Evolutionary conservation across 208 protist species (phyloP), one percentile per base, ranked within the genome.

Genomic region (Trichomonas vaginalis): DNA sequence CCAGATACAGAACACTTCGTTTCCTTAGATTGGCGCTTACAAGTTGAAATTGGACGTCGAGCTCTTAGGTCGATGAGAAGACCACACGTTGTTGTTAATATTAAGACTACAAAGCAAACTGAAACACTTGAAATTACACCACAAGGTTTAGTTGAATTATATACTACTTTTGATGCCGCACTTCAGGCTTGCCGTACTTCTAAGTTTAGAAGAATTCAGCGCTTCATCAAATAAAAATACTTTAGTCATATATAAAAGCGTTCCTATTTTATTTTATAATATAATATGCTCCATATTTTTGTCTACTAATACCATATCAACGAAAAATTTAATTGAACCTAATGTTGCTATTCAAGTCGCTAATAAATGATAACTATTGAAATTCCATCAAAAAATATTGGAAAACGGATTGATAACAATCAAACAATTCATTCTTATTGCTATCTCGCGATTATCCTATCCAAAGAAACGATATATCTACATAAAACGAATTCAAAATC

Each of bases 1-100:
- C 86, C 86, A 39, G 32, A 48, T 92, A 48, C 86, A 92, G 86
- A 92, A n/a, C 86, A 92, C 46, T 92, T 92, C 45, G 45, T 92
- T 48, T 39, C 27, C 14, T 39, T 92, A 14, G 86, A 92, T 51
- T 92, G 86, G 86, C 86, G 86, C 17, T 17, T 92, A 39, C 86
- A 92, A 51, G 86, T 92, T 39, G 86, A 92, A 51, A 48, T 45
- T 35, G 35, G 15, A 8, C 42, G 86, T 8, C 12, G 86, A 49
- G 42, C 86, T 35, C n/a, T 92, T 35, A 48, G 45, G 51, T 23
- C 42, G 9, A 48, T 92, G 14, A 92, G n/a, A 39, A 23, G 86
- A 23, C 40, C 86, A 39, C 86, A 92, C 27, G 86, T 92, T 35
- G 86, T 92, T 42, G 45, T 92, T 42, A 51, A 92, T 51, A 15